These are phyloP conservation scores for Euphorbia pulcherrima DNA, from an alignment of 345 rosid species.

Conservation along the genomic window DNA sequence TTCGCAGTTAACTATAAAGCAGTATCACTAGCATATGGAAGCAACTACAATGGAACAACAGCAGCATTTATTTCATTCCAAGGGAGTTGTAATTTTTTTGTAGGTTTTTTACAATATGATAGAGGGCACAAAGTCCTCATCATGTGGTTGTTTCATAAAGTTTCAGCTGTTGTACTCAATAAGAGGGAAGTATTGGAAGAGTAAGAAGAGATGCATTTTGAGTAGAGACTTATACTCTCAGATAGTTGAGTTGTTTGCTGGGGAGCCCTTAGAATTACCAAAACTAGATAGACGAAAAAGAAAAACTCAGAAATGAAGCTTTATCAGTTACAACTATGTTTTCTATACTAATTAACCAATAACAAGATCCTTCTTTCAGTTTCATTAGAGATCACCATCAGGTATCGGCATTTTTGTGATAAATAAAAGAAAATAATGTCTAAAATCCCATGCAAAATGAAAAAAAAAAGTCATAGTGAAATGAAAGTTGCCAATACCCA, in stretches of 20 bases:
- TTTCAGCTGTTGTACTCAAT: neutral
- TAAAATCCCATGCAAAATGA: neutral
- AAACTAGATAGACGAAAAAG: neutral
- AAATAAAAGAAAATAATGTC: neutral
- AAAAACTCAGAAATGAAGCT: neutral
- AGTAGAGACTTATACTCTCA: neutral
- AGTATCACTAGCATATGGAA: neutral
- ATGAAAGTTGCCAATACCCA: neutral
- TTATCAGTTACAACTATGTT: neutral
- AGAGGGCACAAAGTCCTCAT: neutral
- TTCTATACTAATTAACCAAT: neutral
- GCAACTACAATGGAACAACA: neutral
- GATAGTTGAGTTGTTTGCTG: neutral
- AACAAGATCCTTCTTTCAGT: neutral
- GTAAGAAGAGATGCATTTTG: neutral
- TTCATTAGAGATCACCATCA: neutral
- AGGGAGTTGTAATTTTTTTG: neutral
- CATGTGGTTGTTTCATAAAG: neutral
- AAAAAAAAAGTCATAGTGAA: neutral
- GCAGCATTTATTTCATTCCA: neutral
- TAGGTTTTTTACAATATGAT: neutral
- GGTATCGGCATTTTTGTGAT: neutral
- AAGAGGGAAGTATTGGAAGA: neutral
- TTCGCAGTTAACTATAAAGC: neutral
- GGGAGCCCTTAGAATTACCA: neutral